A percentile compares a stretch with the other conserved stretches of the same genome.
phyloP scores from a whole-genome alignment of 2,329 filamentous ascomycete species.

The Dothiorella sarmentorum region DNA sequence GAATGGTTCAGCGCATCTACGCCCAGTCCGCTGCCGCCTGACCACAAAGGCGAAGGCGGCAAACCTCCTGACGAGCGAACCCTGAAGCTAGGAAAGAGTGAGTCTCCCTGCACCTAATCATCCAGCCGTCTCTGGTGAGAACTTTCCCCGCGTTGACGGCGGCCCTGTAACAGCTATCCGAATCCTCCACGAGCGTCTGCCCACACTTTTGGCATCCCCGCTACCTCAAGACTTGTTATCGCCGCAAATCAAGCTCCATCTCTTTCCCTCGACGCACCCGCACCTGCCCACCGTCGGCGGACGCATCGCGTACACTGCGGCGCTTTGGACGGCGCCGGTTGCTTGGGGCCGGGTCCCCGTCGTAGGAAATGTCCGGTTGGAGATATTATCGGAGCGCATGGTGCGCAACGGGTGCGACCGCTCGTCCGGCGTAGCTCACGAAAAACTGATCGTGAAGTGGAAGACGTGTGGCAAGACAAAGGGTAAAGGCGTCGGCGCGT shows the following conservation, averaged over 20 bases:
- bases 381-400: constrained; percentile 89
- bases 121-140: background rate
- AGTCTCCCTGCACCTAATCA: constrained; percentile 23
- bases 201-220: constrained; percentile 58
- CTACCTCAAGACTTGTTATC: constrained; percentile 61
- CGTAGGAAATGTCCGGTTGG: constrained; percentile 81
- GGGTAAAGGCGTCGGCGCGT: constrained; percentile 40
- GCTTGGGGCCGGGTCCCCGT: constrained; percentile 93
- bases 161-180: constrained; percentile 51
- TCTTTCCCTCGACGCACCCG: constrained; percentile 73
- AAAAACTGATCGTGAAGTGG: constrained; percentile 91
- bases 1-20: constrained; percentile 45
- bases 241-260: constrained; percentile 59
- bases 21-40: constrained; percentile 25
- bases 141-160: background rate
- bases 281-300: constrained; percentile 91
- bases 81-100: constrained; percentile 61
- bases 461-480: constrained; percentile 61
- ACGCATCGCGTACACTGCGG: constrained; percentile 84
- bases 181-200: constrained; percentile 59
- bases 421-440: constrained; percentile 49
- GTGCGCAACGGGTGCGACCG: constrained; percentile 52
- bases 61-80: constrained; percentile 57
- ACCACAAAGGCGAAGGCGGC: constrained; percentile 36
- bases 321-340: constrained; percentile 91